A percentile compares a stretch with the other conserved stretches of the same genome.
These are phyloP conservation scores for Talaromyces wortmannii DNA, from an alignment of 495 filamentous ascomycete species.

Conservation along the genomic window DNA sequence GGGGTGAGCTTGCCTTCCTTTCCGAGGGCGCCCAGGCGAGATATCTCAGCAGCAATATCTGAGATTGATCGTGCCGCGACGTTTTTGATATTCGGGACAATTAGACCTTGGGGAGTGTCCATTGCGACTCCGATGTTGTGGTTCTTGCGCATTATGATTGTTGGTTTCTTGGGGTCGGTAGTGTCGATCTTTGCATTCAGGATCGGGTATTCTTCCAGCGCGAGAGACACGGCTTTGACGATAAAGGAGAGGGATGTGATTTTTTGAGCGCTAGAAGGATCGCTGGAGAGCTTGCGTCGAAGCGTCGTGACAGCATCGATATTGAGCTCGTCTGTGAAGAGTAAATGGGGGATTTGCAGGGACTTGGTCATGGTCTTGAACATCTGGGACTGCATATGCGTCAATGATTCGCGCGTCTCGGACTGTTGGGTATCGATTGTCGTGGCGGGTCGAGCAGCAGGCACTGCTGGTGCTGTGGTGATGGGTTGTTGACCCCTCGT, in stretches of 20 bases:
- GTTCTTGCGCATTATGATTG: constrained; percentile 65
- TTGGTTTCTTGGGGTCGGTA: constrained; percentile 50
- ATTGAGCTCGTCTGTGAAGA: constrained; percentile 83
- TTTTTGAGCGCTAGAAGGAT: constrained; percentile 45
- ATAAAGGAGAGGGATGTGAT: constrained; percentile 90
- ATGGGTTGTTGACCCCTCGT: constrained; percentile 14
- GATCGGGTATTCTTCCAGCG: constrained; percentile 72
- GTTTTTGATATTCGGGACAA: constrained; percentile 93
- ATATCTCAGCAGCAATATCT: constrained; percentile 69
- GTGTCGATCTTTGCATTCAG: constrained; percentile 80
- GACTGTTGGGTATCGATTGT: constrained; percentile 38
- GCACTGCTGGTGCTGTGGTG: background rate
- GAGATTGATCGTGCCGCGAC: constrained; percentile 67
- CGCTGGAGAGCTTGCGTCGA: constrained; percentile 50
- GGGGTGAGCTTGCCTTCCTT: constrained; percentile 65
- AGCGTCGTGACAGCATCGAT: constrained; percentile 64
- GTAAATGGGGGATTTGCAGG: constrained; percentile 84
- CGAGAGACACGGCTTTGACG: constrained; percentile 86
- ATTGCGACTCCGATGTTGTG: constrained; percentile 97
- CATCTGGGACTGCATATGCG: constrained; percentile 82
- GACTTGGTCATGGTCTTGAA: constrained; percentile 98
- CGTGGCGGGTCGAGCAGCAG: constrained; percentile 6
- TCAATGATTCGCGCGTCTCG: constrained; percentile 61
- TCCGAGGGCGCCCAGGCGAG: constrained; percentile 65
- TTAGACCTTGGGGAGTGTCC: constrained; percentile 82